Percentiles rank a stretch among this genome's conserved stretches.
Conservation (phyloP, 2,329 filamentous ascomycete genomes). For the Trichoderma semiorbis region DNA sequence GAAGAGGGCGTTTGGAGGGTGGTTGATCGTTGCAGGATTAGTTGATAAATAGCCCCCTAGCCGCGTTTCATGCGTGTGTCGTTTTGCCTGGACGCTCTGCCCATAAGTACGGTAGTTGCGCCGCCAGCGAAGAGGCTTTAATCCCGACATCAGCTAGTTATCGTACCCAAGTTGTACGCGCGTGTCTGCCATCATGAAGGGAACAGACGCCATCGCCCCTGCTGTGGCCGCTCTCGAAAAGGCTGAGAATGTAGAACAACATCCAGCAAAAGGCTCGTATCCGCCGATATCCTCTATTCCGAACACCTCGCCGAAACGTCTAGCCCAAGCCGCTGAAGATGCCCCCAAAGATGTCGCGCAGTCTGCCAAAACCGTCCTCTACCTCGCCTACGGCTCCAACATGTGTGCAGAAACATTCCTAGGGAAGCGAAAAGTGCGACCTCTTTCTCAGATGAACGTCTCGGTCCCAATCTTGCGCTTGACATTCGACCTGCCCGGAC, state of each 20-base stretch:
- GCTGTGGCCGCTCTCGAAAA: slow-evolving; percentile 27
- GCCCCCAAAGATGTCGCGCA: slow-evolving; percentile 24
- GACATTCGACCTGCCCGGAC: slow-evolving; percentile 79
- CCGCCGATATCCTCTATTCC: slow-evolving; percentile 33
- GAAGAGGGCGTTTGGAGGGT: neutral
- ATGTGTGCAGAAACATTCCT: slow-evolving; percentile 76
- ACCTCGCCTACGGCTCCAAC: slow-evolving; percentile 91
- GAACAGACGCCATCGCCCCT: neutral
- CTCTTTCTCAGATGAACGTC: slow-evolving; percentile 77
- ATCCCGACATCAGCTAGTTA: neutral
- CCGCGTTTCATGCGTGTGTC: slow-evolving; percentile 5
- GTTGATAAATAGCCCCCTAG: neutral
- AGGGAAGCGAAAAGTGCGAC: slow-evolving; percentile 72
- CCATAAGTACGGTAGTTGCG: neutral
- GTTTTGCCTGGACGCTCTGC: neutral
- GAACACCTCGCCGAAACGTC: slow-evolving; percentile 28
- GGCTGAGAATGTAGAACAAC: slow-evolving; percentile 22
- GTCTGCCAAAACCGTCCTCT: slow-evolving; percentile 57
- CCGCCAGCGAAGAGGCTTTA: neutral
- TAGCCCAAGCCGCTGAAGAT: slow-evolving; percentile 30
- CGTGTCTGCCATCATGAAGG: neutral
- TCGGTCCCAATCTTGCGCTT: slow-evolving; percentile 73
- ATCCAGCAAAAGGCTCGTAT: slow-evolving; percentile 25
- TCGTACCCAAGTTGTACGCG: neutral
- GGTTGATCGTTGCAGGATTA: neutral